Evolutionary conservation across 148 eudicot genomes (phyloP), one percentile per base, ranked within the genome.

Genomic region (Talinum fruticosum): DNA sequence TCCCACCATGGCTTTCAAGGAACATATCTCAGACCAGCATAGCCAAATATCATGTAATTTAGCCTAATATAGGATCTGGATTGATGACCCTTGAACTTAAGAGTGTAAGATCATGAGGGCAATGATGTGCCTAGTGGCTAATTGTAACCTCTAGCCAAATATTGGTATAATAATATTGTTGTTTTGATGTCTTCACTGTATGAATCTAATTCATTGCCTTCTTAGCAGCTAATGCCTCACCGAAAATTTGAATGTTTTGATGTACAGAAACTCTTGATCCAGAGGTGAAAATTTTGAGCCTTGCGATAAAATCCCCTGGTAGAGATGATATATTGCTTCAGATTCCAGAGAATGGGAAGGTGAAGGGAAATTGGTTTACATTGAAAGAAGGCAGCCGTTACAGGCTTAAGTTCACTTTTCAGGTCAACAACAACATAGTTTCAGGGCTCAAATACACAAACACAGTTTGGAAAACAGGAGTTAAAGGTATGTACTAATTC

Each of bases 381-480:
- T 75, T 94, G 82, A 94, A 94, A 85, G 98, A 92, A 86, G 97
- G 91, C 49, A 86, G 92, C 85, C 88, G 62, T 37, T 92, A 94
- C 82, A 86, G 83, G 82, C 90, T 94, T 6, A 82, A 82, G 67
- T 94, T 94, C 82, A 83, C 85, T 12, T 94, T 94, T 76, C 84
- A 88, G 81, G 96, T 94, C 83, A 84, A 67, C 83, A 91, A 91
- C 72, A 94, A 91, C 80, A 91, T 94, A 16, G 98, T 91, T 26
- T 90, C 92, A 5, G 98, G 97, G 64, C 88, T 94, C 74, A 94
- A 89, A 75, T 94, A 94, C 85, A 86, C 78, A 24, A 91, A 94
- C 83, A 81, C 88, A 1, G 97, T 94, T 67, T 94, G 98, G 98
- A 94, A 94, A 87, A 89, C 96, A 51, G 98, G 97, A 51, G 83